Evolutionary conservation across 345 rosid species (phyloP).

Genomic region (Hypericum perforatum): DNA sequence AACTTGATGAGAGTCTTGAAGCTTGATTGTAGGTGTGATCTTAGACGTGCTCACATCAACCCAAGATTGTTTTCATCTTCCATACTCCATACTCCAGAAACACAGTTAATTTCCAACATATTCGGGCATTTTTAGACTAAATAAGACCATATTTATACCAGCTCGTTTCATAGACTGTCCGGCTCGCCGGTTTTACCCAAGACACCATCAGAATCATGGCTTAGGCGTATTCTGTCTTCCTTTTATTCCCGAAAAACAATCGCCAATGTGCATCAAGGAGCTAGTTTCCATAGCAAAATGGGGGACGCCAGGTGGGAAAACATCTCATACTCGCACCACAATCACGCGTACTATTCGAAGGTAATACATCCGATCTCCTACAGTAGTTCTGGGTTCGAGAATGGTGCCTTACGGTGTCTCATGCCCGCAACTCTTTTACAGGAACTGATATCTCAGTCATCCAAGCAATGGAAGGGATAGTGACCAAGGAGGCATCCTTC

Average conservation of each 20-base stretch:
- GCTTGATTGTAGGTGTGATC: too few species aligned
- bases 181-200: conserved; percentile 57
- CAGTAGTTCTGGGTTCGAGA: background rate
- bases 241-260: conserved; percentile 30
- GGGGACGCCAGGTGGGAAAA: conserved; percentile 68
- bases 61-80: too few species aligned
- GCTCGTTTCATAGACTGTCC: conserved; percentile 12
- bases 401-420: background rate
- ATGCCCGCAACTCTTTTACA: conserved; percentile 12
- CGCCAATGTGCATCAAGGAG: conserved; percentile 20
- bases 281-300: conserved; percentile 31
- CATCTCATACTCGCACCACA: conserved; percentile 62
- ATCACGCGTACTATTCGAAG: conserved; percentile 77
- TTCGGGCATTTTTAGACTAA: too few species aligned
- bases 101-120: too few species aligned
- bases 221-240: conserved; percentile 61
- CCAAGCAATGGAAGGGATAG: conserved; percentile 37
- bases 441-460: conserved; percentile 54
- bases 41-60: too few species aligned
- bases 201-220: conserved; percentile 93
- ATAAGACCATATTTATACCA: too few species aligned
- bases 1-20: too few species aligned
- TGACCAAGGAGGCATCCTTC: background rate
- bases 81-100: too few species aligned
- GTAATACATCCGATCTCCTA: conserved; percentile 25